These are phyloP conservation scores for Lentinula lateritia DNA, from an alignment of 768 basidiomycete genomes.

Conservation along the genomic window DNA sequence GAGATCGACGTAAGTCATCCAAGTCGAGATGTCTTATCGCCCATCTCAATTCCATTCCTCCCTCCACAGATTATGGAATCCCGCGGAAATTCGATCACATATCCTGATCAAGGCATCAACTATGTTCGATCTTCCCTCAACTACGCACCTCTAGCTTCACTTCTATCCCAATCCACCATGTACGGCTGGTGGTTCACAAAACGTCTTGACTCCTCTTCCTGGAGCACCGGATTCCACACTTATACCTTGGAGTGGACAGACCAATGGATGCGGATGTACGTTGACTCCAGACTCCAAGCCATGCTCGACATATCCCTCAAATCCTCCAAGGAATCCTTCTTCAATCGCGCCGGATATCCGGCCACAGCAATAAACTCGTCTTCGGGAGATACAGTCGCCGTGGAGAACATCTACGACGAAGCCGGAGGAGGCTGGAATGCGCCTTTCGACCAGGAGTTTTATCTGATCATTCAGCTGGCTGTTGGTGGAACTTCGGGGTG, in stretches of 20 bases:
- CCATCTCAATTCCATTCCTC: background rate
- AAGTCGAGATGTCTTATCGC: constrained; percentile 13
- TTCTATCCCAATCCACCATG: constrained; percentile 32
- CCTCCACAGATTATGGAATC: constrained; percentile 42
- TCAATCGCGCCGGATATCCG: constrained; percentile 67
- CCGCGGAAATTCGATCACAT: constrained; percentile 53
- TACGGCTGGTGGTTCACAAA: constrained; percentile 62
- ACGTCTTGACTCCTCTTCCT: constrained; percentile 30
- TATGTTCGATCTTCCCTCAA: constrained; percentile 57
- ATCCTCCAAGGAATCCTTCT: constrained; percentile 53
- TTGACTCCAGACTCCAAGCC: constrained; percentile 64
- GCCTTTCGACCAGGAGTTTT: constrained; percentile 88
- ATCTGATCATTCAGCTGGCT: constrained; percentile 69
- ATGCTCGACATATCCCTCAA: constrained; percentile 56
- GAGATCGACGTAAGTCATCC: constrained; percentile 40
- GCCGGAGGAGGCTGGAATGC: constrained; percentile 49
- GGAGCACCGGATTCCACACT: constrained; percentile 50
- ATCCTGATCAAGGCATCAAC: constrained; percentile 52
- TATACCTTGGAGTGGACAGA: constrained; percentile 77
- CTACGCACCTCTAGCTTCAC: constrained; percentile 51
- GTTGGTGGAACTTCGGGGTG: constrained; percentile 83
- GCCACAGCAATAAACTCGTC: constrained; percentile 52
- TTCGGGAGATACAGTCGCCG: constrained; percentile 29
- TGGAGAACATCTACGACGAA: constrained; percentile 58
- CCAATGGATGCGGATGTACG: constrained; percentile 65